Base-by-base conservation (phyloP, 2,329 filamentous ascomycete genomes). In the Septoria linicola region DNA sequence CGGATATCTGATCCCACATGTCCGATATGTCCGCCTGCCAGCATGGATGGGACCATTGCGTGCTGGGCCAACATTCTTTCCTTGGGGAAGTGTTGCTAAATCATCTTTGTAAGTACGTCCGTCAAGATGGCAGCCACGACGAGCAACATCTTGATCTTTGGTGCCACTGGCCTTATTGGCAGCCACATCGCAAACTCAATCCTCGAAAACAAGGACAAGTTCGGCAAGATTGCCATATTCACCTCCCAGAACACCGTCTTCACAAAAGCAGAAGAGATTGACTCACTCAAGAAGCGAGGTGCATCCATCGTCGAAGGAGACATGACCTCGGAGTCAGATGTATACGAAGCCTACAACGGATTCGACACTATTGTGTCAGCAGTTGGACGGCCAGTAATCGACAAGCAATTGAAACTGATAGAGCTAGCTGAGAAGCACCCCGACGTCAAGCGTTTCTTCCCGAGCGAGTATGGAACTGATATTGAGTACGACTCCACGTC, bases 401-500 rank as follows among this genome's bases (percentile, higher is more conserved):
- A 77, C 17, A 68, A 76, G 7, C 85, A 88, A 61, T 78, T 83
- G 50, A 70, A 77, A 2, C 75, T 88, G n/a, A 76, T 88, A 44
- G 71, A 72, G 36, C 71, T 84, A 19, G 83, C 84, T 10, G 79
- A 81, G 32, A 67, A 74, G 46, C 76, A 76, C 0, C 66, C 70
- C 2, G 74, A 69, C 19, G 78, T 87, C 25, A 76, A 77, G 55
- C 80, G 80, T 45, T 85, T 88, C 71, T 79, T 85, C 57, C 83
- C 84, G 0, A 84, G 80, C 6, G 84, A 87, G 65, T 87, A 83
- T 62, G 81, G 81, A 49, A 86, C 80, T 1, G 84, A 83, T 62
- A 79, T 83, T 40, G 83, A 83, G 63, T 83, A 85, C 61, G 58
- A 54, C 17, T 72, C 80, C 1, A 64, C 75, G 17, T 86, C 83